Evolutionary conservation across 2,329 filamentous ascomycete species (phyloP).

Genomic region (Fusarium albidum): DNA sequence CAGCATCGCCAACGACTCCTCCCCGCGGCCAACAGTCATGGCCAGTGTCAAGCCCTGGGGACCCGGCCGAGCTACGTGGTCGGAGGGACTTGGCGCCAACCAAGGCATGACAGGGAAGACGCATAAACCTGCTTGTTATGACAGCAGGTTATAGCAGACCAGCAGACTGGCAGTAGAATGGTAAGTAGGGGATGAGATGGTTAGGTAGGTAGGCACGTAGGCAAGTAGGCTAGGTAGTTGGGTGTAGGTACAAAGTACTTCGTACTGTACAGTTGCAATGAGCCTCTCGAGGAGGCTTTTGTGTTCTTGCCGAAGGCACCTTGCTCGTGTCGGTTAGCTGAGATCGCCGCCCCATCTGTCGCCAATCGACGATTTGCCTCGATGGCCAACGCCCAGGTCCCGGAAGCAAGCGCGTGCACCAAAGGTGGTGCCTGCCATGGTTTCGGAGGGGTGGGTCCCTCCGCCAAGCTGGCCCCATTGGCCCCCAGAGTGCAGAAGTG

Average conservation of each 20-base stretch:
- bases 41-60: constrained; percentile 20
- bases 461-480: background rate
- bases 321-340: constrained; percentile 32
- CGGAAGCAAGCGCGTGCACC: constrained; percentile 4
- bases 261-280: constrained; percentile 13
- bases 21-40: constrained; percentile 22
- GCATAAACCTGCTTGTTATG: constrained; percentile 31
- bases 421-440: constrained; percentile 27
- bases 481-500: constrained; percentile 10
- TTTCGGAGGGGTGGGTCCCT: constrained; percentile 32
- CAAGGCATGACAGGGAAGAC: constrained; percentile 26
- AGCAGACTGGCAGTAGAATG: background rate
- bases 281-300: constrained; percentile 22
- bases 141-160: constrained; percentile 14
- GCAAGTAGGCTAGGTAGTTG: constrained; percentile 25
- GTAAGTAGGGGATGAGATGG: background rate
- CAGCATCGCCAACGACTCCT: constrained; percentile 19
- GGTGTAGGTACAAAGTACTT: constrained; percentile 21
- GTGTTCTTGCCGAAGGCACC: constrained; percentile 20
- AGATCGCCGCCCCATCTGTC: constrained; percentile 33
- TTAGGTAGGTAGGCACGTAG: constrained; percentile 3
- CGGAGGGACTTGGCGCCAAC: constrained; percentile 27
- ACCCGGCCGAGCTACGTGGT: constrained; percentile 31
- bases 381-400: constrained; percentile 21
- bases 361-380: constrained; percentile 40